Base-by-base conservation (phyloP, 805 yeast species). In the Candida wancherniae region DNA sequence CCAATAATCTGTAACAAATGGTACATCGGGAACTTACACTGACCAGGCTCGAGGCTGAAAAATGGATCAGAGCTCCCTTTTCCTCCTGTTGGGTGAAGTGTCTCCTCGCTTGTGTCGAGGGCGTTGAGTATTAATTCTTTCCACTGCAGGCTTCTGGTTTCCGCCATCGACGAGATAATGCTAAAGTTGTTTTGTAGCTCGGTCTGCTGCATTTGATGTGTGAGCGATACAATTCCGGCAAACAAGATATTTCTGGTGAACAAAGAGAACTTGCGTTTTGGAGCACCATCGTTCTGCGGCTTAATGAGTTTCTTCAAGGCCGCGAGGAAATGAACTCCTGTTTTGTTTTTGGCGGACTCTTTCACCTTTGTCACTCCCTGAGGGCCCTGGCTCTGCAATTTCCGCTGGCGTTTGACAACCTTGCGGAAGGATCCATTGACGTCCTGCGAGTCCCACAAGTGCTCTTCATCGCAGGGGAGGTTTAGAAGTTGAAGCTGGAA, bases 131-230 rank as follows among this genome's bases (percentile, higher is more conserved):
- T 55, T 9, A 77, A 58, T 36, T 80, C 85, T 47, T 83, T 74
- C 94, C 94, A 85, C 4, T 23, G 25, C 14, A 25, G 73, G 12
- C 10, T 15, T 14, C 33, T 29, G 8, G 19, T 66, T 57, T 48
- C 34, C 21, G 29, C 15, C 26, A 50, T 24, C 17, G 49, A 29
- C 5, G 53, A 34, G 7, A 61, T 39, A 12, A 59, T 39, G 2
- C 66, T 63, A 26, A 58, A 53, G n/a, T 67, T 59, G 15, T 73
- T 65, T 48, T 80, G 87, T 24, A 77, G 53, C 44, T 80, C 86
- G 8, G 80, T 61, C 48, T 81, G 86, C 48, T 79, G 86, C 68
- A 82, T 75, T 52, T 80, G 86, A 39, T 71, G 75, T 69, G 80
- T 69, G 4, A 82, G 67, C 2, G 86, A 74, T 28, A 77, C 58